Evolutionary conservation across 306 rosid genomes (phyloP), one percentile per base, ranked within the genome.

Genomic region (Coriaria nepalensis): DNA sequence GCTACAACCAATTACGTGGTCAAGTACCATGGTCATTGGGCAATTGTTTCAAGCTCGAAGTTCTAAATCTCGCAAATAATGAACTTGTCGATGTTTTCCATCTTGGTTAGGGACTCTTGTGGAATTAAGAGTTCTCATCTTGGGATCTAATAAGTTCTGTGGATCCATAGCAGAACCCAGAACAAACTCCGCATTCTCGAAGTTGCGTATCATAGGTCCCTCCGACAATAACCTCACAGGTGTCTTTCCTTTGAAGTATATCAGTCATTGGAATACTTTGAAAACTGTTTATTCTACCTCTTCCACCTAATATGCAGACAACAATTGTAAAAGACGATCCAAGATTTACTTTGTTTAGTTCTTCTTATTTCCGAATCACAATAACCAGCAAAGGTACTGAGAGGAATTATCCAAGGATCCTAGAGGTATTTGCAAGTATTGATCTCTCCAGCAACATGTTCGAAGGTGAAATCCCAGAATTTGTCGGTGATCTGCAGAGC

Each of bases 1-100:
- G 61, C n/a, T 3, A 47, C 1, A 53, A 62, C 43, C 38, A 62
- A 6, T 46, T 62, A 0, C 12, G 32, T 5, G 60, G 55, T 47
- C 4, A 33, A 9, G 13, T 62, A 9, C 54, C 53, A 4, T 8
- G 45, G 3, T 57, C 53, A 2, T 37, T 46, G 13, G 10, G 12
- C n/a, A 41, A 41, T 41, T 55, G 60, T 33, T 8, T 0, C 13
- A 55, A 8, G 34, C 60, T 55, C 6, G 50, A 55, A 6, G 0
- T 4, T 12, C 12, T 55, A 11, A 12, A 32, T 5, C 42, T 55
- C 11, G 10, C 8, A 11, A 8, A 11, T 5, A 55, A 54, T 34
- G 32, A 55, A 3, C 39, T 54, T 0, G 29, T 4, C 4, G 59
- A n/a, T 41, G 12, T n/a, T 10, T 54, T 9, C 59, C 60, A 6